These are phyloP conservation scores for Metschnikowia bowlesiae DNA, from an alignment of 805 yeast genomes.

Conservation along the genomic window DNA sequence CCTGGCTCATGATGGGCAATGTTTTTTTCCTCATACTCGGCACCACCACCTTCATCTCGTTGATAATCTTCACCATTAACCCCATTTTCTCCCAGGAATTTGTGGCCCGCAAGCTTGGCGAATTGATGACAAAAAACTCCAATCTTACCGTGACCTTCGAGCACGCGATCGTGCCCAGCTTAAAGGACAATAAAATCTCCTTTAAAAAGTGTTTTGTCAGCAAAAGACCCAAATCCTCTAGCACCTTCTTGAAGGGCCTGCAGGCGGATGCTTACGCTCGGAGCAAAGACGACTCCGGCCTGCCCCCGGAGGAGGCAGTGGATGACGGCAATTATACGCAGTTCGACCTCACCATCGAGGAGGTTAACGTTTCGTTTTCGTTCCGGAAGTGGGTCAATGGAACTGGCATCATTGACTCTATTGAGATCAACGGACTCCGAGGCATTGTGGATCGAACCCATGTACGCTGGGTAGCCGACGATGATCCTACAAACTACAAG, in stretches of 20 bases:
- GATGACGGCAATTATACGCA: constrained; percentile 97
- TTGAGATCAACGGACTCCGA: constrained; percentile 77
- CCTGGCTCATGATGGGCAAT: constrained; percentile 91
- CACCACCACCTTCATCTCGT: constrained; percentile 88
- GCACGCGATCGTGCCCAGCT: constrained; percentile 89
- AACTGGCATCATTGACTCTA: constrained; percentile 71
- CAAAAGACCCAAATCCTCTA: constrained; percentile 63
- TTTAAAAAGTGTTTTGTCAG: constrained; percentile 84
- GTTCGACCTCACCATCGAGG: constrained; percentile 85
- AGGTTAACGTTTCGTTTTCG: constrained; percentile 73
- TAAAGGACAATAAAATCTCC: constrained; percentile 82
- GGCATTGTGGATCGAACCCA: constrained; percentile 92
- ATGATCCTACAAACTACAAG: constrained; percentile 77
- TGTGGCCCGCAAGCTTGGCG: constrained; percentile 78
- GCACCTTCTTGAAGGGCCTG: constrained; percentile 62
- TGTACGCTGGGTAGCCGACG: constrained; percentile 76
- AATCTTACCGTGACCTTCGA: constrained; percentile 84
- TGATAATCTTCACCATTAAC: constrained; percentile 70
- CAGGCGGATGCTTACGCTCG: constrained; percentile 67
- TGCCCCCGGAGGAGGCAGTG: constrained; percentile 22
- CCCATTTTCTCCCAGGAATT: constrained; percentile 86
- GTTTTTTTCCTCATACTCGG: constrained; percentile 73
- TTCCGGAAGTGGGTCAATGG: constrained; percentile 88
- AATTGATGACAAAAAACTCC: constrained; percentile 75
- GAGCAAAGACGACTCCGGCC: constrained; percentile 25